phyloP scores from a whole-genome alignment of 805 yeast species.

The Ogataea chonburiensis region DNA sequence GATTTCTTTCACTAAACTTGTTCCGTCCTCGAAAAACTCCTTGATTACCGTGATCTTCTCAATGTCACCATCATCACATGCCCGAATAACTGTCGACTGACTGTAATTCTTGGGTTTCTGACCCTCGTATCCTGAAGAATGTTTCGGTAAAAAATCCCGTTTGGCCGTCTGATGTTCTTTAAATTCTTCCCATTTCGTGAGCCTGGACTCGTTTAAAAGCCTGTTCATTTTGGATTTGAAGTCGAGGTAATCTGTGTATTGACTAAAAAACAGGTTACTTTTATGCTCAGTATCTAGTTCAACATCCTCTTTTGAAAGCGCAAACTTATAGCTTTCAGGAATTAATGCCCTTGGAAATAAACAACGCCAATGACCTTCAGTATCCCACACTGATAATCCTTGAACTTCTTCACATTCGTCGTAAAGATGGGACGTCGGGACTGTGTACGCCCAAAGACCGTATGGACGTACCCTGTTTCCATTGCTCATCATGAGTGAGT shows the following conservation, averaged over 20 bases:
- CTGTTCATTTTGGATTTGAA: constrained; percentile 63
- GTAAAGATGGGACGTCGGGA: constrained; percentile 46
- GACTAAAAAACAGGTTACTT: constrained; percentile 61
- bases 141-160: constrained; percentile 29
- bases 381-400: constrained; percentile 82
- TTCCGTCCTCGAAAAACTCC: constrained; percentile 45
- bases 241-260: constrained; percentile 60
- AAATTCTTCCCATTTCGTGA: constrained; percentile 23
- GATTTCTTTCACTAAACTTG: constrained; percentile 36
- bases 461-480: constrained; percentile 13
- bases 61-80: constrained; percentile 42
- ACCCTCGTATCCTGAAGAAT: not conserved
- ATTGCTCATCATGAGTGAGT: constrained; percentile 4
- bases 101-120: constrained; percentile 25
- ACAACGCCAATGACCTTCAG: constrained; percentile 86
- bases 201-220: constrained; percentile 41
- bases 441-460: constrained; percentile 29
- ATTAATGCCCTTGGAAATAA: constrained; percentile 61
- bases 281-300: constrained; percentile 40
- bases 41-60: constrained; percentile 40
- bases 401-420: constrained; percentile 58
- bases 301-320: constrained; percentile 60
- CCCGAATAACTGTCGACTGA: constrained; percentile 35
- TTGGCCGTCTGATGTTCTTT: constrained; percentile 25
- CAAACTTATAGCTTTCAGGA: constrained; percentile 33